A percentile compares a stretch with the other conserved stretches of the same genome.
Evolutionary conservation across 2,329 filamentous ascomycete species (phyloP).

Genomic region (Blastomyces parvus): DNA sequence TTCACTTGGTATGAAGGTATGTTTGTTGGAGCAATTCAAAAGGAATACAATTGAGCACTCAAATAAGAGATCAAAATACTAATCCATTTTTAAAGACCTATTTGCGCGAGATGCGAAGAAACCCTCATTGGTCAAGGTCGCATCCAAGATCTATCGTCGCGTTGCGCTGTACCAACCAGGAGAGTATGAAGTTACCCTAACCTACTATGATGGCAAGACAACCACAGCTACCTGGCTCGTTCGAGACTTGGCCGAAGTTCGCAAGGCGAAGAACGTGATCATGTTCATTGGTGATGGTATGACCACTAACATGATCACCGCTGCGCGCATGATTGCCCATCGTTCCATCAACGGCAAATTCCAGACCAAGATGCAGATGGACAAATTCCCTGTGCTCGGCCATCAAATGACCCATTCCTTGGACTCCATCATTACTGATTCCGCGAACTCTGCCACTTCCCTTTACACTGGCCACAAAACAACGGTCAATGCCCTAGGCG

Average conservation of each 20-base stretch:
- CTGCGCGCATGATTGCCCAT: slow-evolving; percentile 70
- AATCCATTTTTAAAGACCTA: slow-evolving; percentile 43
- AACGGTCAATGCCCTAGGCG: slow-evolving; percentile 70
- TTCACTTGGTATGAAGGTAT: slow-evolving; percentile 72
- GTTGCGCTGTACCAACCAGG: slow-evolving; percentile 70
- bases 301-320: slow-evolving; percentile 45
- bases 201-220: slow-evolving; percentile 61
- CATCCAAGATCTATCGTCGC: slow-evolving; percentile 66
- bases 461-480: slow-evolving; percentile 78
- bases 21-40: slow-evolving; percentile 10
- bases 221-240: slow-evolving; percentile 71
- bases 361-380: slow-evolving; percentile 63
- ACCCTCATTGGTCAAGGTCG: slow-evolving; percentile 67
- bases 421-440: slow-evolving; percentile 77
- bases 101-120: slow-evolving; percentile 63
- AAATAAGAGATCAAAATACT: not conserved
- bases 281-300: slow-evolving; percentile 68
- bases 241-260: slow-evolving; percentile 56
- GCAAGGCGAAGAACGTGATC: slow-evolving; percentile 75
- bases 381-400: slow-evolving; percentile 75
- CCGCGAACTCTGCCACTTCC: slow-evolving; percentile 73
- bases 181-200: slow-evolving; percentile 65
- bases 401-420: slow-evolving; percentile 87
- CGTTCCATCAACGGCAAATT: slow-evolving; percentile 79
- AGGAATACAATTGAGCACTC: not conserved